Base-by-base conservation (phyloP, 139 green algal species). In the Axilococcus clingmanii region DNA sequence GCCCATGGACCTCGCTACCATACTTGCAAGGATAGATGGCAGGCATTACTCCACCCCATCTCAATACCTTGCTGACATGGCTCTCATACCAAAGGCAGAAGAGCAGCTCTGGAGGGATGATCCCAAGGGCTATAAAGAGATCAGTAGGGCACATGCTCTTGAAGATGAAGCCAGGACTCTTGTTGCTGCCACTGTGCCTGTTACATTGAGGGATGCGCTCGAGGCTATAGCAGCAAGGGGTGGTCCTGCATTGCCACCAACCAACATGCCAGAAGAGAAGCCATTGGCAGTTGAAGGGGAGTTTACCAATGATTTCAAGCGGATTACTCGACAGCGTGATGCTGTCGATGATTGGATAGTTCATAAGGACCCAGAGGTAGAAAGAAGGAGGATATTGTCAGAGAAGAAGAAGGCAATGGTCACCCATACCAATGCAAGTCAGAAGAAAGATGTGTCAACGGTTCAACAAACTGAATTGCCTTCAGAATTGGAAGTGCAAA, bases 1-100 rank as follows among this genome's bases (percentile, higher is more conserved):
- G 22, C 81, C 80, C 32, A 85, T 84, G 74, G 84, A 93, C 61
- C 61, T 93, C 40, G 58, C 66, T 29, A 91, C 76, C 3, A 40
- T 91, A 16, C 66, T 93, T 33, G 51, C 59, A 2, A 66, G 66
- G 7, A 74, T 93, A 36, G 72, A 93, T 48, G 43, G 51, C 16
- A 61, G 66, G 24, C 47, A 54, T 37, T 85, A 88, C 68, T 19
- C 45, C 30, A 88, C 79, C 2, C 37, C 55, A 1, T 54, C 64
- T 5, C 38, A 69, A 5, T 93, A 79, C 71, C 58, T 88, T 24
- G 72, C 69, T 0, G 79, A 87, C 56, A 45, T 82, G 3, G 57
- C 57, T 2, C 63, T 79, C 52, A 86, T 93, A 16, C 36, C 55
- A 9, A 50, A 28, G 24, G 48, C 47, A 25, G 15, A 55, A 40